Evolutionary conservation across 176 grass and related monocot species (phyloP).

Genomic region (Otatea glauca): DNA sequence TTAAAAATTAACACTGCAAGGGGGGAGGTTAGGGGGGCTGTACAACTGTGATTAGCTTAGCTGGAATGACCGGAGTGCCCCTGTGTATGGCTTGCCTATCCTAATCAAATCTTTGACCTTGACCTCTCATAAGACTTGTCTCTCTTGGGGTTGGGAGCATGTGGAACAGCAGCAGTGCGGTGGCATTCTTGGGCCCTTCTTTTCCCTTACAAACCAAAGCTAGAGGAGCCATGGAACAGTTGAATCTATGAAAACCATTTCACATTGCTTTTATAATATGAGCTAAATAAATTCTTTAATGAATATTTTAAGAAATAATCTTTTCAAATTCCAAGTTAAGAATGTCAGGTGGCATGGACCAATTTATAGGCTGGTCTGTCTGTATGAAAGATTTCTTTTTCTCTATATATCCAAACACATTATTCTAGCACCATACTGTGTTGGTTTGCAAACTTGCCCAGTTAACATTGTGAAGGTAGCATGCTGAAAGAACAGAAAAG

Average conservation of each 20-base stretch:
- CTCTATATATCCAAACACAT: not conserved
- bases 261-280: conserved; percentile 29
- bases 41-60: not conserved
- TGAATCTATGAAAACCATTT: conserved; percentile 25
- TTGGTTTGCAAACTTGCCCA: not conserved
- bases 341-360: not conserved
- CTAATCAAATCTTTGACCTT: conserved; percentile 60
- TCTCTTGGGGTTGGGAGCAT: conserved; percentile 51
- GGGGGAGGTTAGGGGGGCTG: not conserved
- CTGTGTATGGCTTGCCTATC: conserved; percentile 20
- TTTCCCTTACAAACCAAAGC: not conserved
- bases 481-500: not conserved
- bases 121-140: conserved; percentile 45
- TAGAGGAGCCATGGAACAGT: conserved; percentile 7
- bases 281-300: not conserved
- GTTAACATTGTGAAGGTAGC: not conserved
- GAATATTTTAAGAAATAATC: conserved; percentile 20
- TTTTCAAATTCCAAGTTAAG: conserved; percentile 22
- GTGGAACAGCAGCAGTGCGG: conserved; percentile 31
- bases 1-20: not conserved
- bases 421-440: conserved; percentile 21
- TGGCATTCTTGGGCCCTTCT: conserved; percentile 33
- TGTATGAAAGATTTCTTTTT: not conserved
- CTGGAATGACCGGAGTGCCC: conserved; percentile 11
- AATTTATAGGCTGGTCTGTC: not conserved